Evolutionary conservation across 2,329 filamentous ascomycete species (phyloP).

Genomic region (Neonectria punicea): DNA sequence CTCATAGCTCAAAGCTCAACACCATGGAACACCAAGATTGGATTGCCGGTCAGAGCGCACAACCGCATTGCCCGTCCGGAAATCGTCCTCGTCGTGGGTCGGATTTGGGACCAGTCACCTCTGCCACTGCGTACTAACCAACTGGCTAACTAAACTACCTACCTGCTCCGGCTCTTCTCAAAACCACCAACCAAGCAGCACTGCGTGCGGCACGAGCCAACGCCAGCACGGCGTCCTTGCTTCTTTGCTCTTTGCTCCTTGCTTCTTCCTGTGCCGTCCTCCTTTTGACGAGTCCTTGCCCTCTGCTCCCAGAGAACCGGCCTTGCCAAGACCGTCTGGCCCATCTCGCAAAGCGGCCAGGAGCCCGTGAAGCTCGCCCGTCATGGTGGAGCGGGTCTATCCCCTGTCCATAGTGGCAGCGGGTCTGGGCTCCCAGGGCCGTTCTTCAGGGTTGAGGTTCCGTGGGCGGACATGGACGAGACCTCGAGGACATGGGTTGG

Average conservation of each 20-base stretch:
- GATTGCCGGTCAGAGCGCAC: background rate
- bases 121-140: background rate
- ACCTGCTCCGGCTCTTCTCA: constrained; percentile 12
- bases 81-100: constrained; percentile 5
- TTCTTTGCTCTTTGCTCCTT: constrained; percentile 3
- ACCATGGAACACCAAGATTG: background rate
- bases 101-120: background rate
- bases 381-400: constrained; percentile 32
- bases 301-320: constrained; percentile 7
- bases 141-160: background rate
- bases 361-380: constrained; percentile 31
- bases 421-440: constrained; percentile 28
- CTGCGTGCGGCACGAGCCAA: constrained; percentile 9
- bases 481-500: background rate
- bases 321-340: constrained; percentile 33
- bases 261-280: background rate
- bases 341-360: constrained; percentile 25
- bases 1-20: background rate
- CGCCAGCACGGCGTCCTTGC: constrained; percentile 9
- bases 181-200: constrained; percentile 24
- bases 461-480: background rate
- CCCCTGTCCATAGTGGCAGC: constrained; percentile 26
- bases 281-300: background rate
- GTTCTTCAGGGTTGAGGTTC: background rate
- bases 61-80: background rate